Base-by-base conservation (phyloP, 441 rosid genomes). In the Capsella rubella region DNA sequence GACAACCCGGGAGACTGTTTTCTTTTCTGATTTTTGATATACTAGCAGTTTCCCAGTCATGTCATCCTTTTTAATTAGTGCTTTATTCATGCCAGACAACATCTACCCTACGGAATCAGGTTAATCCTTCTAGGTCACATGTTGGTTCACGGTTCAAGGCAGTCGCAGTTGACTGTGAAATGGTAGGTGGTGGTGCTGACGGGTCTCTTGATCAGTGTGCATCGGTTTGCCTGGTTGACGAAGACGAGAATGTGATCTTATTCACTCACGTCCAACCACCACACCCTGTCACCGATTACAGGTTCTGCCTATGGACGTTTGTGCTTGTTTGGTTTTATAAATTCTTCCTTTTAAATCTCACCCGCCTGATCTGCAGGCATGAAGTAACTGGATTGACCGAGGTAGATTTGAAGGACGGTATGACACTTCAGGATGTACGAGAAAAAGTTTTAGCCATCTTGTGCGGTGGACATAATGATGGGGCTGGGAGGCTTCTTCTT, bases 161-260 rank as follows among this genome's bases (percentile, higher is more conserved):
- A 14, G 67, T 90, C 68, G 90, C 91, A 11, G 76, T 92, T 57
- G 95, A 85, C 81, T 89, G 93, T 74, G 90, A 87, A 81, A 87
- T 90, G 92, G 96, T 92, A 42, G 90, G 90, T 72, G 87, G 90
- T 54, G 96, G 92, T 66, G 78, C 35, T 28, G 89, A 89, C 69
- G 91, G 87, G 53, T 71, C 90, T 21, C 39, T 77, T 45, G 78
- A 86, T 72, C 64, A 86, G 43, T 92, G 96, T 66, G 96, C 89
- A 78, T 74, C 86, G 11, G 83, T 90, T 61, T 90, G 90, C 71
- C 80, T 92, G 37, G 79, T 92, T 78, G 96, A 87, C 61, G 89
- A 87, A 81, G 81, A 84, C 71, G 98, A 89, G 74, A 87, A 87
- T 73, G 63, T 84, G 14, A 73, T 89, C 74, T 68, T 89, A 64